These are phyloP conservation scores for Apiospora saccharicola DNA, from an alignment of 2,329 filamentous ascomycete species.

Conservation along the genomic window DNA sequence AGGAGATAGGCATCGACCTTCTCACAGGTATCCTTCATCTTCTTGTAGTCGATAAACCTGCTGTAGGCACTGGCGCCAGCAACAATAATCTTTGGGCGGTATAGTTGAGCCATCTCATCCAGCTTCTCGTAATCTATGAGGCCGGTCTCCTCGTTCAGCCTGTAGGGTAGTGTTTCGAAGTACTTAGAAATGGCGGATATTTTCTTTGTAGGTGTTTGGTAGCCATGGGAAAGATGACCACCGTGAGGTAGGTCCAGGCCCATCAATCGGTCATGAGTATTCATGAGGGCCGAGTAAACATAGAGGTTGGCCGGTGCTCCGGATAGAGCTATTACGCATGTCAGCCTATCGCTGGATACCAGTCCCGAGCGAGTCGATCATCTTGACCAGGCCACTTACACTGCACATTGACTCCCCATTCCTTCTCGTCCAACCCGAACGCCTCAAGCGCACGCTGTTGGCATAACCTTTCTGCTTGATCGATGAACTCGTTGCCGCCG, in stretches of 20 bases:
- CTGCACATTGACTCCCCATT: constrained; percentile 98
- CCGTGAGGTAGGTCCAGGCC: constrained; percentile 95
- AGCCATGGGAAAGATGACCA: constrained; percentile 94
- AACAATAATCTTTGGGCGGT: constrained; percentile 94
- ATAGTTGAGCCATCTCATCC: constrained; percentile 85
- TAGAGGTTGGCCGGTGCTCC: constrained; percentile 81
- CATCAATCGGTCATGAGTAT: constrained; percentile 95
- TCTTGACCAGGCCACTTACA: constrained; percentile 40
- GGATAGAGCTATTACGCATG: constrained; percentile 70
- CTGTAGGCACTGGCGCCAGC: constrained; percentile 96
- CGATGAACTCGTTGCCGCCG: constrained; percentile 95
- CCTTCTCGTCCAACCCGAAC: constrained; percentile 81
- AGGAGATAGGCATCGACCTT: constrained; percentile 92
- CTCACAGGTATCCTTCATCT: constrained; percentile 89
- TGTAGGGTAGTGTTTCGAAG: constrained; percentile 97
- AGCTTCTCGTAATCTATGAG: constrained; percentile 95
- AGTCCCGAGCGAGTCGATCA: constrained; percentile 28
- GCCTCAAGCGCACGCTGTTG: constrained; percentile 89
- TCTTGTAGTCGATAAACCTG: constrained; percentile 92
- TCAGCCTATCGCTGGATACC: constrained; percentile 29
- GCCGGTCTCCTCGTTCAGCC: constrained; percentile 87
- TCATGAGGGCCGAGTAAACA: constrained; percentile 93
- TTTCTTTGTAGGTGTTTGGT: constrained; percentile 92
- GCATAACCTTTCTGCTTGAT: constrained; percentile 86
- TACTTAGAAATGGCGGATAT: constrained; percentile 99